These are phyloP conservation scores for Sarocladium brachiariae DNA, from an alignment of 2,329 filamentous ascomycete species.

Conservation along the genomic window DNA sequence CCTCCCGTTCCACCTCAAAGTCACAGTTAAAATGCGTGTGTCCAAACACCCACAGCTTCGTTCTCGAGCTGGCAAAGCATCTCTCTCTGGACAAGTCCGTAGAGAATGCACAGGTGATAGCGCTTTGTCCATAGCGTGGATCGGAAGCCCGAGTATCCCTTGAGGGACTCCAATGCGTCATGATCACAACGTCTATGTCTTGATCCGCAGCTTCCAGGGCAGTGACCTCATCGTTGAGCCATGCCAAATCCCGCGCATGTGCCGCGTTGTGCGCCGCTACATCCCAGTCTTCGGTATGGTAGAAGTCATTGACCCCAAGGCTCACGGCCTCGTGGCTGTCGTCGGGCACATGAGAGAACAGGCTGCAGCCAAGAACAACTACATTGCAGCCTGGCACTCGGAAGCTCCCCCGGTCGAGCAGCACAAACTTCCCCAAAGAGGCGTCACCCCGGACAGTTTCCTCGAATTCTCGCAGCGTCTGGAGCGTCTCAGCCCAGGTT, in stretches of 20 bases:
- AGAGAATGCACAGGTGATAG: background rate
- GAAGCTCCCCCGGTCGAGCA: conserved; percentile 28
- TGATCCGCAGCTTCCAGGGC: background rate
- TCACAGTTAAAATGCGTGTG: conserved; percentile 5
- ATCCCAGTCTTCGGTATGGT: conserved; percentile 34
- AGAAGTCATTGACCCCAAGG: conserved; percentile 45
- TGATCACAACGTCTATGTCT: background rate
- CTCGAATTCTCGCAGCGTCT: conserved; percentile 25
- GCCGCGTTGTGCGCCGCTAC: conserved; percentile 26
- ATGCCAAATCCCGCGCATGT: background rate
- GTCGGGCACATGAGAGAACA: conserved; percentile 40
- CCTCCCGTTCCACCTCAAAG: background rate
- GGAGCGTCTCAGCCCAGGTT: conserved; percentile 26
- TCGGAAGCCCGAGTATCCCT: background rate
- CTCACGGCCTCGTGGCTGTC: conserved; percentile 30
- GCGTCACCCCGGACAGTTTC: conserved; percentile 16
- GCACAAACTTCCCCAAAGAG: conserved; percentile 21
- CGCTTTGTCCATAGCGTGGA: background rate
- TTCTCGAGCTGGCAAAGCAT: conserved; percentile 1
- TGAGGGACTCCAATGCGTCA: conserved; percentile 5
- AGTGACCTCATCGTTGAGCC: background rate
- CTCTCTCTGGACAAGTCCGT: background rate
- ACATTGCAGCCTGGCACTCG: conserved; percentile 18
- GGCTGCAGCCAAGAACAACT: conserved; percentile 30
- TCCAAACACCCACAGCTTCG: conserved; percentile 6